Conservation (phyloP, 768 basidiomycete genomes). For the Amanita phalloides region DNA sequence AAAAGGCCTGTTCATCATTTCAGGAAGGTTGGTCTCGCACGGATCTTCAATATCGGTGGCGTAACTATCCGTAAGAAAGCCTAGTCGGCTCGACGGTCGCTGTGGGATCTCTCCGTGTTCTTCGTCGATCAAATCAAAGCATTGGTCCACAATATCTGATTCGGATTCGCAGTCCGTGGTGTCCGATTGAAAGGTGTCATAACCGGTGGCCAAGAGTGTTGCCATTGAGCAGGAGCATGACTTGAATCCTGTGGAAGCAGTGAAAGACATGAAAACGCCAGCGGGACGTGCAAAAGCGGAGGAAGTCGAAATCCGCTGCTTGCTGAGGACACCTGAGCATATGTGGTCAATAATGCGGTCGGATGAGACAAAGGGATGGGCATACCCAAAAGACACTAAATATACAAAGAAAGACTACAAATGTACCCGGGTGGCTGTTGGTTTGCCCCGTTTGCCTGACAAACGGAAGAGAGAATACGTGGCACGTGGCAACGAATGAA, state of each 20-base stretch:
- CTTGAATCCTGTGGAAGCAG: not conserved
- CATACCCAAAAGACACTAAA: not conserved
- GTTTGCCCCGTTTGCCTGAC: not conserved
- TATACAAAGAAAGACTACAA: slow-evolving; percentile 2
- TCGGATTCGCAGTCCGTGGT: slow-evolving; percentile 9
- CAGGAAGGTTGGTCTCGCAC: not conserved
- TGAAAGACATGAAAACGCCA: not conserved
- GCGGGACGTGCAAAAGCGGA: not conserved
- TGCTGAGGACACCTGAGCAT: not conserved
- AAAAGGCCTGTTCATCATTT: not conserved
- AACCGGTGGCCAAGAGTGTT: not conserved
- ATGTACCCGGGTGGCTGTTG: not conserved
- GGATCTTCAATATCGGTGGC: not conserved
- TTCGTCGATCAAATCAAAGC: slow-evolving; percentile 2
- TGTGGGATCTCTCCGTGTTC: slow-evolving; percentile 21
- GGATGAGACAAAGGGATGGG: not conserved
- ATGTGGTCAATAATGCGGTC: not conserved
- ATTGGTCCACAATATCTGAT: slow-evolving; percentile 15
- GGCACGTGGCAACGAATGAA: not conserved
- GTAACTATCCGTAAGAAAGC: slow-evolving; percentile 20
- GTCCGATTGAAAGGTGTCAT: not conserved
- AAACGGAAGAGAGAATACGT: not conserved
- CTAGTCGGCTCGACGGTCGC: slow-evolving; percentile 39
- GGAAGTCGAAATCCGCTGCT: not conserved
- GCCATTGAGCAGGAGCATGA: not conserved